Base-by-base conservation (phyloP, 805 yeast species). In the Debaryomyces maramus region DNA sequence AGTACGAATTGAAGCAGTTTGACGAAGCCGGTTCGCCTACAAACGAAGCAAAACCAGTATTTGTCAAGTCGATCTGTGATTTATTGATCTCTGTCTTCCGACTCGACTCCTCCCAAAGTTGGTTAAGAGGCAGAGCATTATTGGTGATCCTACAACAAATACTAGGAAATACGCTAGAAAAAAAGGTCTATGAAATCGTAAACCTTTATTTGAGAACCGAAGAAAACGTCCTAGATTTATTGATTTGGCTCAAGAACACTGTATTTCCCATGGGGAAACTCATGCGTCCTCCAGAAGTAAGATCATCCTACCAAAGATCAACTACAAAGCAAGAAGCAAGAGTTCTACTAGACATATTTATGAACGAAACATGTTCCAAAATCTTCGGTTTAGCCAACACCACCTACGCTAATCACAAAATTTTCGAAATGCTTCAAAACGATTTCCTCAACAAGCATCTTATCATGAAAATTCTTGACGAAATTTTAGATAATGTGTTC, bases 41-140 rank as follows among this genome's bases (percentile, higher is more conserved):
- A 2, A 35, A n/a, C 20, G 38, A 32, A 6, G 14, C 32, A 4
- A 52, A 45, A 27, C 63, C 56, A 19, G 71, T 85, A 0, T 87
- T 87, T 60, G 83, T 88, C 10, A 84, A 81, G 52, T 95, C 96
- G 0, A 81, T 90, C 3, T 83, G 91, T 47, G 95, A 88, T 46
- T 56, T 88, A 8, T 73, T 89, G 37, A 74, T 87, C 14, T 69
- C 83, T 0, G 53, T 88, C 1, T 90, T 90, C 60, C 80, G 85
- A 21, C 60, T 87, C 16, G 77, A 79, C 39, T 71, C 67, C 13
- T 72, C 85, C 1, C 80, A 79, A 34, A 78, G 80, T 34, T 88
- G 96, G 95, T 61, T 90, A 1, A 67, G 96, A 38, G 97, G 96
- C 0, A 70, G 89, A 32, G 96, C 97, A 0, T 70, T 88, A 6